Conservation (phyloP, 2,329 filamentous ascomycete genomes). For the Aspergillus sp. region DNA sequence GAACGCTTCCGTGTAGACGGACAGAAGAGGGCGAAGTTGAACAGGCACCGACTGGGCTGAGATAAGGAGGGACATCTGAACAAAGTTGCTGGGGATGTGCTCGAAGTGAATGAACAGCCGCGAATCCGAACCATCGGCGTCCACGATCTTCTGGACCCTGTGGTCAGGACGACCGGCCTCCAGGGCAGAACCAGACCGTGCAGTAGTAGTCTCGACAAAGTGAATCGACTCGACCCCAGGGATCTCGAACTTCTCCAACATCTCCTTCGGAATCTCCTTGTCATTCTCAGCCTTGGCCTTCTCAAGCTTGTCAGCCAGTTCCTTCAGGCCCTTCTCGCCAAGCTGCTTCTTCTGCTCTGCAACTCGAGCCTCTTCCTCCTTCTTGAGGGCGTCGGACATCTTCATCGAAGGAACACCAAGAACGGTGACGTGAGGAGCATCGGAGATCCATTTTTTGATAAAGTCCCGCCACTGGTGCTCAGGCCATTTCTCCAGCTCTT, state of each 20-base stretch:
- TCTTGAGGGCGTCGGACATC: conserved; percentile 73
- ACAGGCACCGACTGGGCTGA: conserved; percentile 70
- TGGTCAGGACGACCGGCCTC: conserved; percentile 62
- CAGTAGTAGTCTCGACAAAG: conserved; percentile 83
- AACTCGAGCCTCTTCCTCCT: conserved; percentile 70
- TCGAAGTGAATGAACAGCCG: conserved; percentile 96
- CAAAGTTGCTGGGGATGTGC: conserved; percentile 87
- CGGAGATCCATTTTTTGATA: conserved; percentile 73
- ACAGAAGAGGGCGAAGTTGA: conserved; percentile 75
- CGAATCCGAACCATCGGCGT: conserved; percentile 56
- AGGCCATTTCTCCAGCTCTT: conserved; percentile 68
- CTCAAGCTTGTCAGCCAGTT: conserved; percentile 68
- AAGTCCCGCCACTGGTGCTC: conserved; percentile 79
- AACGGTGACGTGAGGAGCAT: conserved; percentile 80
- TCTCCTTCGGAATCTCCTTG: conserved; percentile 68
- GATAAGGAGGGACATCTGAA: conserved; percentile 73
- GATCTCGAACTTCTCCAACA: conserved; percentile 76
- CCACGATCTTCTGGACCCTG: conserved; percentile 66
- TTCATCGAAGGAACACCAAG: conserved; percentile 78
- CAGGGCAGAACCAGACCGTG: conserved; percentile 70
- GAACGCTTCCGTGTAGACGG: conserved; percentile 83
- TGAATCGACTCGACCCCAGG: conserved; percentile 86
- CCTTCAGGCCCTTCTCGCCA: conserved; percentile 72
- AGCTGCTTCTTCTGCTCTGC: conserved; percentile 71
- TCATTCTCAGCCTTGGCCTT: conserved; percentile 84